These are phyloP conservation scores for Paramecium pentaurelia DNA, from an alignment of 73 alveolate genomes.

Conservation along the genomic window DNA sequence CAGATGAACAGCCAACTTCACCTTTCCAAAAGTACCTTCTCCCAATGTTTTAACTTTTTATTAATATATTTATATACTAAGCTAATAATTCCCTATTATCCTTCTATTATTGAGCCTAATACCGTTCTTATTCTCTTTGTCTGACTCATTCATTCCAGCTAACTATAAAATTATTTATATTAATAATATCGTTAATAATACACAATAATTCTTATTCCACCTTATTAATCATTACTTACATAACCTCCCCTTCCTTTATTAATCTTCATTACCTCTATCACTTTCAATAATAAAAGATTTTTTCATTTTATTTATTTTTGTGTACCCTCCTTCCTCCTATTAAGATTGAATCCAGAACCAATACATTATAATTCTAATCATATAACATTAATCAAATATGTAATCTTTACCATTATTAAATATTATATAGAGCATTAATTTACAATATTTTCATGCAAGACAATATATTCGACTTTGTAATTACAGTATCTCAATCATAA, in stretches of 20 bases:
- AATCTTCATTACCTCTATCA: neutral
- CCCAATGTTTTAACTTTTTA: constrained; percentile 50
- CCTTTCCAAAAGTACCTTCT: constrained; percentile 60
- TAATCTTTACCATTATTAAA: neutral
- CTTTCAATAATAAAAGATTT: neutral
- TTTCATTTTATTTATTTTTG: neutral
- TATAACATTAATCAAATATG: neutral
- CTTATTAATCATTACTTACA: neutral
- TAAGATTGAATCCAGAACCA: neutral
- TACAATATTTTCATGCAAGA: neutral
- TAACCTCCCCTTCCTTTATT: neutral
- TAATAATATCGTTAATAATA: constrained; percentile 10
- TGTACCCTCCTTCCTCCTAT: neutral
- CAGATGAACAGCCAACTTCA: constrained; percentile 48
- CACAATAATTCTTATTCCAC: neutral
- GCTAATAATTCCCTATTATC: constrained; percentile 16
- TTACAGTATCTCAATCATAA: neutral
- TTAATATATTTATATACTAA: neutral
- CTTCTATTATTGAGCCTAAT: neutral
- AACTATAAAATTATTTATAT: neutral
- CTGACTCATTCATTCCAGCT: constrained; percentile 32
- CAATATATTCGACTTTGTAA: neutral
- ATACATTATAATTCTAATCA: neutral
- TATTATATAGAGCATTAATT: neutral
- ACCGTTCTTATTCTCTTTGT: constrained; percentile 32